phyloP scores from a whole-genome alignment of 805 yeast genomes.

The Wickerhamomyces queroliae region DNA sequence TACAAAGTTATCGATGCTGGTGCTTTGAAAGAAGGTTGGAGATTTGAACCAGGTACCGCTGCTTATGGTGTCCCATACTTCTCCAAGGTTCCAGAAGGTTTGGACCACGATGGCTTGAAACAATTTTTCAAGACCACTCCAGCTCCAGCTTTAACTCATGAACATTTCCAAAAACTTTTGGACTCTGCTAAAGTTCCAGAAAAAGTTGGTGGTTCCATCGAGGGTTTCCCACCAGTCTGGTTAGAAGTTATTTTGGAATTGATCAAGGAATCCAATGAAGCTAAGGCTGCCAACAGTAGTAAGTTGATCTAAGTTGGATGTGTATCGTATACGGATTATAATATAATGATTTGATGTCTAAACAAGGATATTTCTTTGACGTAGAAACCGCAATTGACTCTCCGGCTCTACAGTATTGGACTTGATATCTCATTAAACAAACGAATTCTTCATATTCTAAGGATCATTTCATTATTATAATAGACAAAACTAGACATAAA shows the following conservation, averaged over 20 bases:
- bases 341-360: too few relatives aligned
- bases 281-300: neutral
- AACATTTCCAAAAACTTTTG: neutral
- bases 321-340: too few relatives aligned
- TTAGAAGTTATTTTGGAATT: neutral
- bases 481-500: conserved; percentile 28
- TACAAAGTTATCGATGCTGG: neutral
- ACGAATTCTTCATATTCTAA: neutral
- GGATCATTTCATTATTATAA: too few relatives aligned
- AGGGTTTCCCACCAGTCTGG: neutral
- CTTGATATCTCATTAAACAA: neutral
- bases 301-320: too few relatives aligned
- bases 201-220: neutral
- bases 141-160: neutral
- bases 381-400: too few relatives aligned
- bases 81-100: neutral
- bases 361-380: too few relatives aligned
- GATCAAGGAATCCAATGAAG: neutral
- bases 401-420: too few relatives aligned
- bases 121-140: neutral
- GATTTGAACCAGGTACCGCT: neutral
- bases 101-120: neutral
- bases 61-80: neutral
- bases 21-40: neutral
- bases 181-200: neutral